Evolutionary conservation across 2,329 filamentous ascomycete genomes (phyloP), one percentile per base, ranked within the genome.

Genomic region (Colletotrichum noveboracense): DNA sequence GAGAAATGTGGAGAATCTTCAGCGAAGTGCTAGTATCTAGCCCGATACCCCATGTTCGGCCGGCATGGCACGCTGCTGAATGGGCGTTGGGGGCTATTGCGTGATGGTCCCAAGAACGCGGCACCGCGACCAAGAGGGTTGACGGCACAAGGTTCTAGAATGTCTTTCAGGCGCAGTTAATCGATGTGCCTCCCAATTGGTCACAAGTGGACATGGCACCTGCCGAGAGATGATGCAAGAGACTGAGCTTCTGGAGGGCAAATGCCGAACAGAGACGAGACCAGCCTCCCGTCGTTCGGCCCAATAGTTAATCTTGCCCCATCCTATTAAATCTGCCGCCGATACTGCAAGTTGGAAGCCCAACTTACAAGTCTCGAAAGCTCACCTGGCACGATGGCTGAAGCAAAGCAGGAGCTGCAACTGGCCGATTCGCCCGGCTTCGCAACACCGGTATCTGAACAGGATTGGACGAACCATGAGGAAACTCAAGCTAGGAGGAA

Each of bases 401-500:
- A 71, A 26, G 24, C 61, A 13, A 74, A 74, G 13, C 34, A 48
- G 21, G 61, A 66, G 26, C 9, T 74, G 16, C 71, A 38, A 5
- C 32, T 52, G 14, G n/a, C 62, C 10, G 34, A 66, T 21, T 66
- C 52, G 5, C 60, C 48, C 7, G 71, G 71, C 9, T 36, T 66
- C 4, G 14, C 14, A 24, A 55, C 71, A 2, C 30, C 71, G 5
- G 10, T 52, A 8, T 36, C 55, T 2, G 70, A 76, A 38, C 69
- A 56, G 16, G 72, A 78, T 55, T 79, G 78, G 78, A 77, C 76
- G 3, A 30, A 58, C 1, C 55, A 74, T 14, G 77, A 79, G 16
- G 78, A 78, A 64, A 14, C 24, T 3, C 68, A 64, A 38, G 78
- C 78, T 8, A 74, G 75, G 12, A 69, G 72, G 52, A 78, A 79